Evolutionary conservation across 257 asterid genomes (phyloP), one percentile per base, ranked within the genome.

Genomic region (Plantago major): DNA sequence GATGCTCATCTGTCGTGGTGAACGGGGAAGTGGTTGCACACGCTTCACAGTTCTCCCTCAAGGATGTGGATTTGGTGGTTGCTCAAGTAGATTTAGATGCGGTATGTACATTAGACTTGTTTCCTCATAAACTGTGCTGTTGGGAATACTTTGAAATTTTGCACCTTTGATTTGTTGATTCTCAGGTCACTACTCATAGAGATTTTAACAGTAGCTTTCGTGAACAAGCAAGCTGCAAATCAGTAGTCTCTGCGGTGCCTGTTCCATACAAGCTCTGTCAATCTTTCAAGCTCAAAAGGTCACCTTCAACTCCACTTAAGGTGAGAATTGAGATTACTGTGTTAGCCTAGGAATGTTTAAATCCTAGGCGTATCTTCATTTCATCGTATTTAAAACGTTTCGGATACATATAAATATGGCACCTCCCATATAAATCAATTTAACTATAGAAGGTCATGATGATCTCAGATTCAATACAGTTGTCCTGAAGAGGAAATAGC

Each of bases 401-500:
- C n/a, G n/a, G n/a, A n/a, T n/a, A n/a, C n/a, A n/a, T n/a, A n/a
- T n/a, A n/a, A n/a, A n/a, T n/a, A n/a, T n/a, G n/a, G n/a, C 12
- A 8, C 9, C 14, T n/a, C 8, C 5, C 4, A 49, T 16, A 30
- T 17, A 9, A 18, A 5, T 2, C 16, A 17, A 19, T 17, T 10
- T 3, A 51, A 22, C 6, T 18, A 9, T 12, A 18, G 9, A 12
- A 10, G 11, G 6, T 19, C 11, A 19, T 22, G 58, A 9, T 33
- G 40, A 42, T 38, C 72, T 61, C 79, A 92, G 98, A 86, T 89
- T 74, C 81, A 78, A 63, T 92, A 86, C 71, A 96, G 87, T 76
- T 81, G 79, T 60, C 98, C 97, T 57, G 95, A 82, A 70, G 98
- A 92, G 86, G 98, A 92, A 81, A 92, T 92, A 72, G 95, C 95